Conservation (phyloP, 1,139 yeast genomes). For the Lodderomyces parapsilosis region DNA sequence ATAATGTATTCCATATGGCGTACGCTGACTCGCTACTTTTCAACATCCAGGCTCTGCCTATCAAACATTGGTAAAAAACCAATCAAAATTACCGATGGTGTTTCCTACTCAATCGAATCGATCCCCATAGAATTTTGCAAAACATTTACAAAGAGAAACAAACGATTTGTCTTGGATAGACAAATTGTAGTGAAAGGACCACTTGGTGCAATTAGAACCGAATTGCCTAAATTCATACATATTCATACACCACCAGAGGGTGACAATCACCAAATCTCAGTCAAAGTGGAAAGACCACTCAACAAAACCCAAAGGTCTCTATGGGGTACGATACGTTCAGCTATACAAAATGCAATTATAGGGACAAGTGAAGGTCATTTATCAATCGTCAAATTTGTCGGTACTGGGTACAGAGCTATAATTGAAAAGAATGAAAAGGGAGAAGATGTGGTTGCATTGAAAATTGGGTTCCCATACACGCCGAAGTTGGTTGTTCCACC, state of each 20-base stretch:
- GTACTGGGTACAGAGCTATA: constrained; percentile 94
- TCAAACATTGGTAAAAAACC: constrained; percentile 47
- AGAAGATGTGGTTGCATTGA: constrained; percentile 61
- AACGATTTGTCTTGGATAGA: constrained; percentile 57
- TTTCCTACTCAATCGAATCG: constrained; percentile 33
- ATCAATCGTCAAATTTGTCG: constrained; percentile 84
- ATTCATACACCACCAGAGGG: constrained; percentile 26
- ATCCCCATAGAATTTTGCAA: constrained; percentile 48
- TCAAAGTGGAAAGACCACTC: constrained; percentile 56
- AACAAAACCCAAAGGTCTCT: constrained; percentile 74
- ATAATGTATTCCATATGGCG: constrained; percentile 3
- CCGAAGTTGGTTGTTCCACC: constrained; percentile 78
- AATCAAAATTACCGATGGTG: constrained; percentile 31
- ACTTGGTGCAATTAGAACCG: constrained; percentile 61
- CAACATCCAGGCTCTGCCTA: constrained; percentile 24
- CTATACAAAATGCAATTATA: constrained; percentile 70
- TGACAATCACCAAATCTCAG: constrained; percentile 39
- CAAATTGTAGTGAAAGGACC: constrained; percentile 78
- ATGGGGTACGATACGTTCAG: constrained; percentile 94
- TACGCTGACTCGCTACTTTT: constrained; percentile 18
- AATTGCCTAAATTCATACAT: constrained; percentile 71
- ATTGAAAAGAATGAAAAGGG: constrained; percentile 57
- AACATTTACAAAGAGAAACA: constrained; percentile 68
- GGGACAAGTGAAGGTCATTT: constrained; percentile 95
- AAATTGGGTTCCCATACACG: constrained; percentile 70